These are phyloP conservation scores for Zygosaccharomyces kombuchaensis DNA, from an alignment of 805 yeast species.

Conservation along the genomic window DNA sequence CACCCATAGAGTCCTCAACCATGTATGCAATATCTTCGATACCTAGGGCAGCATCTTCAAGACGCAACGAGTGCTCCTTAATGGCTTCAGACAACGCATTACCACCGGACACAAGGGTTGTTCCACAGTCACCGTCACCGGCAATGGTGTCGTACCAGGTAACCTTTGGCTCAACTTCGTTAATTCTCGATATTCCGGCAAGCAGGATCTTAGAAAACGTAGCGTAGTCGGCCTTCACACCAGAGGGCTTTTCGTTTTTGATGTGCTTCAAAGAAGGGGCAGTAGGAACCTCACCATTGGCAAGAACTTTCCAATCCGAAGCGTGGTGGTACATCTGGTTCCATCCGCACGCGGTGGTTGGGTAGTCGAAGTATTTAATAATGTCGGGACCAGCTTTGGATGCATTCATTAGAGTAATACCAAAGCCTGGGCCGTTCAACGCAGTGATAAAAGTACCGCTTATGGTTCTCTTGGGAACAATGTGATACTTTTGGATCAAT, in stretches of 20 bases:
- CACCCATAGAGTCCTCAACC: slow-evolving; percentile 90
- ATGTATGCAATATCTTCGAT: slow-evolving; percentile 71
- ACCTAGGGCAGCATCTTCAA: slow-evolving; percentile 42
- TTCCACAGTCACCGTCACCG: slow-evolving; percentile 98
- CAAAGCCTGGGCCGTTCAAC: slow-evolving; percentile 87
- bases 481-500: slow-evolving; percentile 48
- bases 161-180: slow-evolving; percentile 71
- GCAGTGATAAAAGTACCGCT: slow-evolving; percentile 85
- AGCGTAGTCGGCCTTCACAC: slow-evolving; percentile 44
- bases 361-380: slow-evolving; percentile 32
- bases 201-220: slow-evolving; percentile 37
- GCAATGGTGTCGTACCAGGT: slow-evolving; percentile 83
- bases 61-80: slow-evolving; percentile 56
- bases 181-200: slow-evolving; percentile 47
- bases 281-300: slow-evolving; percentile 29
- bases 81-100: slow-evolving; percentile 59
- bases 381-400: slow-evolving; percentile 43
- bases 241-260: slow-evolving; percentile 33
- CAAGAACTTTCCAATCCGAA: slow-evolving; percentile 64
- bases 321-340: slow-evolving; percentile 73
- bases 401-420: slow-evolving; percentile 73
- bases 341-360: slow-evolving; percentile 43
- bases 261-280: slow-evolving; percentile 86
- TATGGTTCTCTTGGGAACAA: slow-evolving; percentile 62
- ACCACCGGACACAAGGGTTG: slow-evolving; percentile 80